Conservation (phyloP, 257 asterid genomes). For the Eustoma russellianum region DNA sequence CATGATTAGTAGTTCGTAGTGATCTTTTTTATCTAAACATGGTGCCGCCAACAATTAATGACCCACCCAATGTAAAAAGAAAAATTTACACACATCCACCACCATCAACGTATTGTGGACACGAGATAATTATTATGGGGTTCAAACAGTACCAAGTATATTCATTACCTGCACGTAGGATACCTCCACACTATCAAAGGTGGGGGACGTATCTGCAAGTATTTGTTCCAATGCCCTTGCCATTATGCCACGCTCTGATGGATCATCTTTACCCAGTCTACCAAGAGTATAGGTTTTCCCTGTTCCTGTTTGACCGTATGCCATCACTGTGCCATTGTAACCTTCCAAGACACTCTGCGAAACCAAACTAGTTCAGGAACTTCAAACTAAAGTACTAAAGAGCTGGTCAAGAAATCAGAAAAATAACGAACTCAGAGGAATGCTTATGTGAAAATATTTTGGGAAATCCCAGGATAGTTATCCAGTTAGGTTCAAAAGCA, state of each 20-base stretch:
- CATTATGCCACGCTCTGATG: slow-evolving; percentile 86
- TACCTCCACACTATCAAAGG: slow-evolving; percentile 61
- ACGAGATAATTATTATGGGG: neutral
- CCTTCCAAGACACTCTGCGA: slow-evolving; percentile 88
- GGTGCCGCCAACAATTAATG: neutral
- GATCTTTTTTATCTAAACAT: neutral
- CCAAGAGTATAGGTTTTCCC: slow-evolving; percentile 93
- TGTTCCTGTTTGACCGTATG: slow-evolving; percentile 91
- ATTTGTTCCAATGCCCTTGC: slow-evolving; percentile 85
- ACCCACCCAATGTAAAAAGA: neutral
- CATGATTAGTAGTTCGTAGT: too few species aligned
- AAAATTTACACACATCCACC: neutral
- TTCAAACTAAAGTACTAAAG: slow-evolving; percentile 1
- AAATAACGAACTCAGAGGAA: too few species aligned
- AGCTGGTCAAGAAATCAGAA: too few species aligned
- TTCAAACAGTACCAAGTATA: neutral
- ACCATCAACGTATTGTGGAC: neutral
- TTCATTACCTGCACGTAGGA: slow-evolving; percentile 68
- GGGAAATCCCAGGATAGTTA: too few species aligned
- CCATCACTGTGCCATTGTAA: slow-evolving; percentile 87
- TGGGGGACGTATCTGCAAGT: slow-evolving; percentile 32
- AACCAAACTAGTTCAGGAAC: slow-evolving; percentile 11
- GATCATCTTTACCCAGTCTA: slow-evolving; percentile 59
- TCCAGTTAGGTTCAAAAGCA: too few species aligned
- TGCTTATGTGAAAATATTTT: too few species aligned